Base-by-base conservation (phyloP, 2,329 filamentous ascomycete genomes). In the Pseudogymnoascus sp. region DNA sequence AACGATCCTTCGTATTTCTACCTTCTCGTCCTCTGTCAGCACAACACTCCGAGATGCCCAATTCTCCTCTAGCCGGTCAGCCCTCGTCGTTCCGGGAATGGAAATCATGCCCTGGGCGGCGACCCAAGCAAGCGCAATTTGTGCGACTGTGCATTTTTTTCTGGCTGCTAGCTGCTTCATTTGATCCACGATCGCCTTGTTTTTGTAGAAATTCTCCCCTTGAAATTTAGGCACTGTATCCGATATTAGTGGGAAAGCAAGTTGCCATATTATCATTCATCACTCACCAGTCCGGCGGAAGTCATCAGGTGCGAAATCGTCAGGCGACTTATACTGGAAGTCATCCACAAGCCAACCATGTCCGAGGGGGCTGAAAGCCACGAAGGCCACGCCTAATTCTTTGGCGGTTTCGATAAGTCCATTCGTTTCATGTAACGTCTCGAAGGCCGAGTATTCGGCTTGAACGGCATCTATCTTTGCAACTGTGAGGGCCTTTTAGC, bases 61-160 rank as follows among this genome's bases (percentile, higher is more conserved):
- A 43, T 79, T 80, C 61, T 78, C 74, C 57, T 77, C 76, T 6
- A 79, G 60, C 0, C 78, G 73, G 3, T 65, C 60, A 0, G 73
- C 64, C 66, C 79, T 79, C 0, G 77, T 79, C 0, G 78, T 79
- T 1, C 80, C 79, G 0, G 79, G 79, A 60, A 81, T 81, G 0
- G 79, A 71, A 65, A 81, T 79, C 70, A 79, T 73, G 1, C 80
- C 81, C 65, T 83, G 80, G 23, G 76, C 74, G 57, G 79, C 71
- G 37, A 85, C 73, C 84, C 84, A 88, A 1, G 80, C 81, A 28
- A 88, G 70, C 1, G 81, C 82, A 23, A 87, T 74, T 74, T 87
- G 84, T 0, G 77, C 75, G 1, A 78, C 67, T 0, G 81, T 83
- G 64, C 76, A 78, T 0, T 77, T 77, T 70, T 82, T 81, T 68